Base-by-base conservation (phyloP, 345 rosid species). In the Toxicodendron radicans region DNA sequence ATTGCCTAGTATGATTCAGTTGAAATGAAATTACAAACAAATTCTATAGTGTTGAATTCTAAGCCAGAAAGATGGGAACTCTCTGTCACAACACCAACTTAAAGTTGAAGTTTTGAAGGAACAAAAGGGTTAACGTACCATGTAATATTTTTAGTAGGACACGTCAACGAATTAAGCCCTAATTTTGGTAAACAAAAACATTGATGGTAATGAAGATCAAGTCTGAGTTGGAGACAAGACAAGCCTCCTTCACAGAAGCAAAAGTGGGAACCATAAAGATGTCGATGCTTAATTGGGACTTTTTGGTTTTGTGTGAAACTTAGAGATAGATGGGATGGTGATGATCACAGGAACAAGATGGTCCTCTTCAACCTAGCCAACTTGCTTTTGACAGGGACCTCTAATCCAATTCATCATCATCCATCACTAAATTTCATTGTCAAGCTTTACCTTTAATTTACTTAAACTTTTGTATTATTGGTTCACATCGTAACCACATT, bases 311-410 rank as follows among this genome's bases (percentile, higher is more conserved):
- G 21, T 57, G 45, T 58, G 64, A 7, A 46, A 10, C 4, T 48
- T 17, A 12, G 35, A 21, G 35, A 64, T 33, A 10, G 7, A 10
- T 27, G 12, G 23, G 58, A 69, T 69, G 53, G 46, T 65, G 71
- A 75, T 33, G 2, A 65, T 12, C 35, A 24, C 7, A 32, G 51
- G 27, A 74, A 24, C 12, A 32, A 48, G 27, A 74, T 76, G 77
- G 78, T 76, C 75, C 76, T 66, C 58, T 80, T 66, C 59, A 53
- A 74, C 59, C 67, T 75, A 33, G 66, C 45, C 14, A 60, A 72
- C 65, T 54, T 27, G 61, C 52, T 32, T 73, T 11, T 8, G 79
- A 80, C 79, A 69, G 79, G 57, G 78, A 74, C 78, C 60, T 65
- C 71, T 56, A 59, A 71, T 74, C 83, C 75, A 64, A 65, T 63